A percentile compares a stretch with the other conserved stretches of the same genome.
Conservation (phyloP, 805 yeast species). For the Ogataea minuta region DNA sequence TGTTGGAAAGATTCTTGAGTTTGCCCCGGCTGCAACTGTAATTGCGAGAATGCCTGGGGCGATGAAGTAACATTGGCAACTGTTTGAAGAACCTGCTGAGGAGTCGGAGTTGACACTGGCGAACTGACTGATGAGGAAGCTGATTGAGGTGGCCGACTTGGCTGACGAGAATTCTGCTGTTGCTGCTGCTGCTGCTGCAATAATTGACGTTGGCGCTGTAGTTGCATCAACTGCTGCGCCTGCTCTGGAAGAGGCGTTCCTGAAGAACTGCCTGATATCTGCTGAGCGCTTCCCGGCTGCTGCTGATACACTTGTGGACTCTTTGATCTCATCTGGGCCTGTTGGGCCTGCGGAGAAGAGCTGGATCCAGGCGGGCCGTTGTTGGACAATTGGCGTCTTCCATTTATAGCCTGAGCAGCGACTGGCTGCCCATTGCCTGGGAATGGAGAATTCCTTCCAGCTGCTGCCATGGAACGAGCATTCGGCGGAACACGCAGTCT, state of each 20-base stretch:
- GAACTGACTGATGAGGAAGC: slow-evolving; percentile 16
- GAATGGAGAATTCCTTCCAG: slow-evolving; percentile 12
- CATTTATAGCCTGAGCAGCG: slow-evolving; percentile 3
- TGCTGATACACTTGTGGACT: slow-evolving; percentile 18
- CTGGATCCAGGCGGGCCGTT: slow-evolving; percentile 6
- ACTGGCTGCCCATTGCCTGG: slow-evolving; percentile 7
- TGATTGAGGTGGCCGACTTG: slow-evolving; percentile 13
- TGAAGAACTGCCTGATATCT: slow-evolving; percentile 48
- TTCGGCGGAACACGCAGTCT: slow-evolving; percentile 24
- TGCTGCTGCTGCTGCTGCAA: slow-evolving; percentile 28
- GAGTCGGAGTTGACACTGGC: slow-evolving; percentile 22
- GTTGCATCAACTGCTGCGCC: slow-evolving; percentile 53
- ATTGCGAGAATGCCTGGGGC: slow-evolving; percentile 13
- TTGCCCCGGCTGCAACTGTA: slow-evolving; percentile 14
- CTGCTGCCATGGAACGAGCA: slow-evolving; percentile 19
- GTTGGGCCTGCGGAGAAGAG: slow-evolving; percentile 7
- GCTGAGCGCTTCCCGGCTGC: slow-evolving; percentile 11
- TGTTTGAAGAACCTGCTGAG: slow-evolving; percentile 20
- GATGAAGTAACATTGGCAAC: slow-evolving; percentile 10
- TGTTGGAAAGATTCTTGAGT: slow-evolving; percentile 9
- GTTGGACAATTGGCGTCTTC: slow-evolving; percentile 5
- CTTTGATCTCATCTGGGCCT: slow-evolving; percentile 10
- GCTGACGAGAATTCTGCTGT: slow-evolving; percentile 18
- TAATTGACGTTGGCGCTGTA: slow-evolving; percentile 36
- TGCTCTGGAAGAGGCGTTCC: slow-evolving; percentile 62